These are phyloP conservation scores for Ogataea trehalophila DNA, from an alignment of 805 yeast genomes.

Conservation along the genomic window DNA sequence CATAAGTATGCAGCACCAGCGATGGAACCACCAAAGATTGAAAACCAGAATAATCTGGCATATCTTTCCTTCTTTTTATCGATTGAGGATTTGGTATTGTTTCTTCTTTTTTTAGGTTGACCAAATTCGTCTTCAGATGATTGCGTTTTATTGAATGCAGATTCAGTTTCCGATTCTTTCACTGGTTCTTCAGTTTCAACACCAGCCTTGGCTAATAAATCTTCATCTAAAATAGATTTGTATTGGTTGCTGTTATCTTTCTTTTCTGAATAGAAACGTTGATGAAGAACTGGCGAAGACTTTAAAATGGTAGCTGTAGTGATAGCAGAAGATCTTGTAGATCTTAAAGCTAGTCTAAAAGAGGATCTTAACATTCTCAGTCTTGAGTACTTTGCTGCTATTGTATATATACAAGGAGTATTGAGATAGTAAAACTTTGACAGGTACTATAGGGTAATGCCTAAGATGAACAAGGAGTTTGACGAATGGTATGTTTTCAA, in stretches of 20 bases:
- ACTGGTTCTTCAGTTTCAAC: conserved; percentile 46
- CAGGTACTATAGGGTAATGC: not conserved
- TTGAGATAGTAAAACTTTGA: not conserved
- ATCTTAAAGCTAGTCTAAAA: conserved; percentile 4
- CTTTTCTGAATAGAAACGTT: conserved; percentile 20
- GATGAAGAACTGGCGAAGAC: not conserved
- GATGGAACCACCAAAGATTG: conserved; percentile 45
- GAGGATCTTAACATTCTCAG: conserved; percentile 4
- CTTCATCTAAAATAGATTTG: conserved; percentile 69
- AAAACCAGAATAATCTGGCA: conserved; percentile 69
- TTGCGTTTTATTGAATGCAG: conserved; percentile 1
- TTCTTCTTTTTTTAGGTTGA: conserved; percentile 38
- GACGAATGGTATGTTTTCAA: too few species aligned
- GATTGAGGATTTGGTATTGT: conserved; percentile 60
- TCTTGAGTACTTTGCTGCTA: too few species aligned
- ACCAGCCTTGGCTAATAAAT: conserved; percentile 78
- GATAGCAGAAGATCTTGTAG: too few species aligned
- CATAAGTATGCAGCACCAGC: conserved; percentile 62
- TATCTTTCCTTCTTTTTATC: conserved; percentile 80
- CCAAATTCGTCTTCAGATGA: conserved; percentile 28
- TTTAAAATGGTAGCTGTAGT: not conserved
- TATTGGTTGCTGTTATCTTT: conserved; percentile 24
- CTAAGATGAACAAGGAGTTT: too few species aligned
- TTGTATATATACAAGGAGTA: too few species aligned
- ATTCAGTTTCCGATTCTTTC: conserved; percentile 10